Evolutionary conservation across 148 eudicot species (phyloP).

Genomic region (Rhododendron molle): DNA sequence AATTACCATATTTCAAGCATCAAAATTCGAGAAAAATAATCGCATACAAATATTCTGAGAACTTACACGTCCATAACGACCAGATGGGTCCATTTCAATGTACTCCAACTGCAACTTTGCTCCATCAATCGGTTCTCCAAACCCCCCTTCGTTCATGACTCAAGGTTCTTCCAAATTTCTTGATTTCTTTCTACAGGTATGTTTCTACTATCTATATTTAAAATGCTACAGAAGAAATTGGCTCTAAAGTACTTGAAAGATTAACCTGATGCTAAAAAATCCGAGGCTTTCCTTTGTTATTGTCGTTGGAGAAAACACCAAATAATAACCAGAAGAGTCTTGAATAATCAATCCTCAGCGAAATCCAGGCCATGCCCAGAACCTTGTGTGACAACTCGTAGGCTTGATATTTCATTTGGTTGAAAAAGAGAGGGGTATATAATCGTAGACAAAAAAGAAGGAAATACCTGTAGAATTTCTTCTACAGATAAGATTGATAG

Average conservation of each 20-base stretch:
- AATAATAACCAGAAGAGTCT: conserved; percentile 74
- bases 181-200: not conserved
- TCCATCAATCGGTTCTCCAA: conserved; percentile 22
- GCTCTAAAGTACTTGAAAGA: not conserved
- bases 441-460: not conserved
- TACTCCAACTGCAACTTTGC: conserved; percentile 25
- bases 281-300: conserved; percentile 72
- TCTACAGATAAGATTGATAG: conserved; percentile 11
- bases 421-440: not conserved
- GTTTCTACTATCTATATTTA: not conserved
- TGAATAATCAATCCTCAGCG: conserved; percentile 68
- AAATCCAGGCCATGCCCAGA: conserved; percentile 61
- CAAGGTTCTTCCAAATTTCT: not conserved
- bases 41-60: not conserved
- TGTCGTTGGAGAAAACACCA: conserved; percentile 62
- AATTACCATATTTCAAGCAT: not conserved
- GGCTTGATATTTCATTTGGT: conserved; percentile 28
- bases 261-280: conserved; percentile 36
- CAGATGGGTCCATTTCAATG: conserved; percentile 52
- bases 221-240: not conserved
- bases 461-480: not conserved
- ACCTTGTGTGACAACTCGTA: conserved; percentile 35
- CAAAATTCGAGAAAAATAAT: not conserved
- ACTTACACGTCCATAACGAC: conserved; percentile 74
- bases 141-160: conserved; percentile 29